phyloP scores from a whole-genome alignment of 371 early-diverging fungal genomes.

The Chytridium lagenaria region DNA sequence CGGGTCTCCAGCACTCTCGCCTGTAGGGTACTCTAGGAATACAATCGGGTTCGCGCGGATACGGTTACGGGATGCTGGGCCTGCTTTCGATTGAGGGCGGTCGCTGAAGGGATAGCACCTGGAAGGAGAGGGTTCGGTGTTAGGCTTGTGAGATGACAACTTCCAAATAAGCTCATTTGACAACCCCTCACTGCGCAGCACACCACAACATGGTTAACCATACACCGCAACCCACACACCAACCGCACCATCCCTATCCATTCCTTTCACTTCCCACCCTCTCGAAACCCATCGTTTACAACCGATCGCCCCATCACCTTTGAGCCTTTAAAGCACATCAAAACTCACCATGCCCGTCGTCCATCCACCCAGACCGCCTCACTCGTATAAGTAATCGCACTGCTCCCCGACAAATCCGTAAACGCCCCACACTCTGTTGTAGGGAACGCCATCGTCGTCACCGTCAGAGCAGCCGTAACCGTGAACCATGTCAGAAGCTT shows the following conservation, averaged over 20 bases:
- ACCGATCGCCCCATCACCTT: too few relatives aligned
- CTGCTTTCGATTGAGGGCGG: background rate
- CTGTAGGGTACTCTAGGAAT: conserved; percentile 10
- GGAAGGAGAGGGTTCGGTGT: background rate
- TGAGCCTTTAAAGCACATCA: too few relatives aligned
- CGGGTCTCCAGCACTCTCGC: conserved; percentile 17
- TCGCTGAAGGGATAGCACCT: conserved; percentile 18
- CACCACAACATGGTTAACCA: too few relatives aligned
- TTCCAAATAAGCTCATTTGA: background rate
- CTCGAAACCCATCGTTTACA: too few relatives aligned
- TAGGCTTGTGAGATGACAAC: background rate
- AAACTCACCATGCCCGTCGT: conserved; percentile 4
- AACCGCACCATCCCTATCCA: too few relatives aligned
- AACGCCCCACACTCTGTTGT: background rate
- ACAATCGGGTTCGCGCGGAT: conserved; percentile 19
- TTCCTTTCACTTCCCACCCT: too few relatives aligned
- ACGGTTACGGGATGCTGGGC: background rate
- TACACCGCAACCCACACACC: too few relatives aligned
- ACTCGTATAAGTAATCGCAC: background rate
- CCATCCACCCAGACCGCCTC: background rate
- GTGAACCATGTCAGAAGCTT: too few relatives aligned
- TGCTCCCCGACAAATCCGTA: conserved; percentile 15
- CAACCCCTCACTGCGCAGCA: background rate
- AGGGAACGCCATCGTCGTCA: background rate
- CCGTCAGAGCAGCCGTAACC: background rate